Base-by-base conservation (phyloP, 176 grass and related monocot genomes). In the Hordeum marinum region DNA sequence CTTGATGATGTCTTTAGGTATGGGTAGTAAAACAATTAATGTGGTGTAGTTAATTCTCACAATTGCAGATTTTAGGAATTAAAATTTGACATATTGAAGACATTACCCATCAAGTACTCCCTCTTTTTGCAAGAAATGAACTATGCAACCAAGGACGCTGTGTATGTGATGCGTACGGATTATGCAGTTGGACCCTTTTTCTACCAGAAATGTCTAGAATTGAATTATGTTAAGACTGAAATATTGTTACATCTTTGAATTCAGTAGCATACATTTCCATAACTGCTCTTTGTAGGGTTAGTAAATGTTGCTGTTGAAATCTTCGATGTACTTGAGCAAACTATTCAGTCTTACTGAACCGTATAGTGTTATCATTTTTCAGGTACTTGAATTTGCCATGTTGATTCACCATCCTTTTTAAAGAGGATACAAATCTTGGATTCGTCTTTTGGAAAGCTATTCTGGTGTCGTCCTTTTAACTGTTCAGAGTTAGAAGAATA, bases 361-460 rank as follows among this genome's bases (percentile, higher is more conserved):
- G 15, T 74, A n/a, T 46, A 2, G 0, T 68, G 27, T 7, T n/a
- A 1, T 62, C 62, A 23, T 70, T 40, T 70, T 80, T 61, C 69
- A 91, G 89, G 89, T 87, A 91, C 89, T 91, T 91, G 89, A 91
- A 81, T 54, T 34, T 67, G 27, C 35, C 41, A 12, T 91, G 81
- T 87, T 60, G 80, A 81, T 87, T 87, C 40, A 42, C 13, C 74
- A 65, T 91, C 89, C 81, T 84, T 90, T 91, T 91, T 20, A 62
- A 87, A 61, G 78, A 84, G 89, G 89, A 84, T 76, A 84, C 55
- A 84, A 55, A 54, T 41, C 74, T 62, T 78, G 80, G 52, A 80
- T 63, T 42, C 0, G 13, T 81, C 68, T 62, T 80, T 69, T 63
- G 80, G 70, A 81, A 91, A 63, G 76, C 89, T 91, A 68, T 87